Percentiles rank a stretch among this genome's conserved stretches.
Conservation (phyloP, 2,329 filamentous ascomycete species). For the Ophiocordyceps sinensis region DNA sequence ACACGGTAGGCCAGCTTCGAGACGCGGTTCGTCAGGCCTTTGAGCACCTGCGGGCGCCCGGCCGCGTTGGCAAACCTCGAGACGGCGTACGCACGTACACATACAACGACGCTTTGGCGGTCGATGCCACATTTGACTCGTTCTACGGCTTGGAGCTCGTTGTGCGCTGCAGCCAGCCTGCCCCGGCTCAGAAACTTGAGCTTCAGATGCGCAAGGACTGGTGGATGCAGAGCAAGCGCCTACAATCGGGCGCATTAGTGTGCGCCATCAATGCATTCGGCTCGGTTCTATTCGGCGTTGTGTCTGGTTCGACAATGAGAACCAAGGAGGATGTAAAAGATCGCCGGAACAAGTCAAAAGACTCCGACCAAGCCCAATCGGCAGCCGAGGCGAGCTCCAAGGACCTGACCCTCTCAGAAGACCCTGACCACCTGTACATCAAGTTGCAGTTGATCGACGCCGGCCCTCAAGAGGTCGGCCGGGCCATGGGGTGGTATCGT, state of each 20-base stretch:
- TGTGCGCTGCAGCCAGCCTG: conserved; percentile 30
- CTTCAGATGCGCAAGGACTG: conserved; percentile 24
- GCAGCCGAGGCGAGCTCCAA: conserved; percentile 4
- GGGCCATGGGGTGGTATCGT: conserved; percentile 17
- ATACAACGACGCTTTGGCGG: conserved; percentile 14
- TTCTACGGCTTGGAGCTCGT: conserved; percentile 27
- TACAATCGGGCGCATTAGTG: conserved; percentile 33
- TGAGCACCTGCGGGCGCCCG: conserved; percentile 12
- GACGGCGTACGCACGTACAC: conserved; percentile 13
- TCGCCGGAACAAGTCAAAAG: conserved; percentile 7
- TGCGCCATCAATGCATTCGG: conserved; percentile 28
- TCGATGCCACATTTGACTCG: conserved; percentile 19
- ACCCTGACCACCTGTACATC: conserved; percentile 15
- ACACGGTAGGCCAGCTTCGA: conserved; percentile 37
- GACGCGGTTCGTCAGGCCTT: conserved; percentile 29
- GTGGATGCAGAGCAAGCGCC: conserved; percentile 34
- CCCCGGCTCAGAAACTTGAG: conserved; percentile 7
- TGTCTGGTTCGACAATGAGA: conserved; percentile 12
- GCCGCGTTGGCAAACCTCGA: conserved; percentile 2
- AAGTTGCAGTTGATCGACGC: conserved; percentile 15
- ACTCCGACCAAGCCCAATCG: conserved; percentile 1
- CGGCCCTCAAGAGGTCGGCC: conserved; percentile 6
- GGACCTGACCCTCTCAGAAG: conserved; percentile 15
- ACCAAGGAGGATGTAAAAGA: conserved; percentile 4
- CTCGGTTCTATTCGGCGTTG: conserved; percentile 25